Conservation (phyloP, 495 filamentous ascomycete genomes). For the Jackrogersella minutella region DNA sequence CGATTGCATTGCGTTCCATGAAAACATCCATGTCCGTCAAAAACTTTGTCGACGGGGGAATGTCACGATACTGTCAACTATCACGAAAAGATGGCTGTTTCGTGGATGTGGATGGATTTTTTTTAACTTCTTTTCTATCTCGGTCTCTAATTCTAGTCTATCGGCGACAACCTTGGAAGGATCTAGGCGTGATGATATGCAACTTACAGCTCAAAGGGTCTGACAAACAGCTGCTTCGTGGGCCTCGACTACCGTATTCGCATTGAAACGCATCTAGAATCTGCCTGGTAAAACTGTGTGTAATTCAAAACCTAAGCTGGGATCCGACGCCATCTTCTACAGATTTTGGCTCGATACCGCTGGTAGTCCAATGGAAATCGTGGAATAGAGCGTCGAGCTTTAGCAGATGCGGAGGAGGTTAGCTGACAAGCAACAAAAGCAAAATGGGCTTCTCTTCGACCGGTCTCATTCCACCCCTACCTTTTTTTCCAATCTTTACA, state of each 20-base stretch:
- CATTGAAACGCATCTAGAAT: background rate
- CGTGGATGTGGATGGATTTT: conserved; percentile 8
- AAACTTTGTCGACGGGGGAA: conserved; percentile 19
- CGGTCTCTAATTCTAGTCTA: conserved; percentile 15
- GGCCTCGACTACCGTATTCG: conserved; percentile 15
- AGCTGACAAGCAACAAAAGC: conserved; percentile 17
- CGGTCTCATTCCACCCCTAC: conserved; percentile 5
- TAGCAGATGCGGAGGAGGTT: conserved; percentile 19
- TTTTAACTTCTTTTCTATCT: no score
- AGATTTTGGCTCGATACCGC: conserved; percentile 32
- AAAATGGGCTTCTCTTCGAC: background rate
- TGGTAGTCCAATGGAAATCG: conserved; percentile 22
- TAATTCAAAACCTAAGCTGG: conserved; percentile 34
- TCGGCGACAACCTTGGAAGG: conserved; percentile 9
- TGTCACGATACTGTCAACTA: conserved; percentile 27
- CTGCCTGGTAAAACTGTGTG: conserved; percentile 21
- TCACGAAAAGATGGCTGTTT: conserved; percentile 18
- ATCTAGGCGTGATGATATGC: conserved; percentile 10
- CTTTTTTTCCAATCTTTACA: conserved; percentile 8
- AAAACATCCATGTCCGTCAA: conserved; percentile 32
- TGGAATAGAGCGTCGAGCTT: conserved; percentile 12
- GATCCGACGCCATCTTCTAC: conserved; percentile 39
- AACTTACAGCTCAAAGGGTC: conserved; percentile 19
- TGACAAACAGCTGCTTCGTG: conserved; percentile 20
- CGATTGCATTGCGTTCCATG: conserved; percentile 21